Base-by-base conservation (phyloP, 2,329 filamentous ascomycete genomes). In the Aspergillus sp. region DNA sequence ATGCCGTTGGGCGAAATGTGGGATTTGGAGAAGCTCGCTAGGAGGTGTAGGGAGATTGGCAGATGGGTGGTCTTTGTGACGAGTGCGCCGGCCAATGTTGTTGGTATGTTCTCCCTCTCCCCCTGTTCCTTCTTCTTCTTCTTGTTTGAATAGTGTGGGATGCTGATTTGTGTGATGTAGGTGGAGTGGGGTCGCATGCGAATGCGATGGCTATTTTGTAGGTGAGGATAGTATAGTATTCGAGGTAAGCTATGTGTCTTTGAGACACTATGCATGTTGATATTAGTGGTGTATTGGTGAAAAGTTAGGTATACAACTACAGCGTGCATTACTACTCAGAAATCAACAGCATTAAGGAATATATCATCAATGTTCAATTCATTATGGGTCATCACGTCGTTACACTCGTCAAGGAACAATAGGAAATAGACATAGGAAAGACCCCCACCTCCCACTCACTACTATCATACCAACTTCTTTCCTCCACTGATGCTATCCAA, bases 1-100 rank as follows among this genome's bases (percentile, higher is more conserved):
- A 77, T 78, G 71, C 77, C 77, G 39, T 54, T 80, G 61, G 77
- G 78, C 2, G 78, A 80, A 66, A 79, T 80, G 77, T 77, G 77
- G 71, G 73, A 80, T 73, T 65, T 80, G 61, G 77, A 80, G 61
- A 67, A 54, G 23, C 58, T 79, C 54, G 72, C 73, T 19, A 58
- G 56, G 48, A 68, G 72, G 57, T 78, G 76, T 67, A 68, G 73
- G 59, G 71, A 73, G 63, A 52, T 70, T 49, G 72, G 72, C 13
- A 71, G 72, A 59, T 80, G 73, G 71, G 71, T 69, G 6, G 78
- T 80, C 54, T 80, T 80, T 61, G 62, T 80, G 64, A 77, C 75
- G 3, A 79, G 77, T 70, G 71, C 76, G 21, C 77, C 77, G 52
- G 73, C 75, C 3, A 78, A 77, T 67, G 71, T 77, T 61, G 71